Percentiles rank a stretch among this genome's conserved stretches.
phyloP scores from a whole-genome alignment of 2,329 filamentous ascomycete genomes.

The Trichoderma sp. region DNA sequence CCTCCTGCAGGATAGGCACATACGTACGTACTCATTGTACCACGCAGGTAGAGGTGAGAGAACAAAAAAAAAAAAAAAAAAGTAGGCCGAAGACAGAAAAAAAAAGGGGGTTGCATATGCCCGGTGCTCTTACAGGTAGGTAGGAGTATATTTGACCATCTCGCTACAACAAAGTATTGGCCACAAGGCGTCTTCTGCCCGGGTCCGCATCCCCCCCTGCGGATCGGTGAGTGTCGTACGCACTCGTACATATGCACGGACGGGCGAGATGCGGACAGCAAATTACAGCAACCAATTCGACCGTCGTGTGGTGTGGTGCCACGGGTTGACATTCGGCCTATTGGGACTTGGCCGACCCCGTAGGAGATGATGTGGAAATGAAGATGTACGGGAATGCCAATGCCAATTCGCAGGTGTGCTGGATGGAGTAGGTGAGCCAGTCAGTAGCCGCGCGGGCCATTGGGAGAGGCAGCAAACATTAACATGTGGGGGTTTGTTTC shows the following conservation, averaged over 20 bases:
- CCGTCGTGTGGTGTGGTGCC: slow-evolving; percentile 9
- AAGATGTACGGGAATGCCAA: background rate
- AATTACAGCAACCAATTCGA: background rate
- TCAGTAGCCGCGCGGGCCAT: too few species aligned
- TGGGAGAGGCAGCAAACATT: too few species aligned
- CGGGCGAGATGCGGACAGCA: slow-evolving; percentile 12
- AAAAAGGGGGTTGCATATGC: background rate
- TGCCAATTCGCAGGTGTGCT: background rate
- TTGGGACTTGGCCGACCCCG: background rate
- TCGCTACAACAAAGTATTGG: background rate
- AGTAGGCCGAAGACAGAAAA: background rate
- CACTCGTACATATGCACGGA: slow-evolving; percentile 6
- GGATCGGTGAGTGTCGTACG: slow-evolving; percentile 12
- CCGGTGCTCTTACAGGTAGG: background rate
- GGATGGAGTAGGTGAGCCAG: too few species aligned
- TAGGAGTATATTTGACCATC: background rate
- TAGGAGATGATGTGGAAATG: background rate
- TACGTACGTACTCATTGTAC: too few species aligned
- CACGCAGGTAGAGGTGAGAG: too few species aligned
- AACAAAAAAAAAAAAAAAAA: background rate
- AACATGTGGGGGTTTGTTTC: too few species aligned
- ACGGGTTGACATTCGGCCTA: background rate
- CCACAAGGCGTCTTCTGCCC: background rate
- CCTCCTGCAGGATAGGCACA: background rate
- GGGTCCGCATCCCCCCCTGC: background rate